Evolutionary conservation across 2,329 filamentous ascomycete genomes (phyloP), one percentile per base, ranked within the genome.

Genomic region (Incumbomyces lentus): DNA sequence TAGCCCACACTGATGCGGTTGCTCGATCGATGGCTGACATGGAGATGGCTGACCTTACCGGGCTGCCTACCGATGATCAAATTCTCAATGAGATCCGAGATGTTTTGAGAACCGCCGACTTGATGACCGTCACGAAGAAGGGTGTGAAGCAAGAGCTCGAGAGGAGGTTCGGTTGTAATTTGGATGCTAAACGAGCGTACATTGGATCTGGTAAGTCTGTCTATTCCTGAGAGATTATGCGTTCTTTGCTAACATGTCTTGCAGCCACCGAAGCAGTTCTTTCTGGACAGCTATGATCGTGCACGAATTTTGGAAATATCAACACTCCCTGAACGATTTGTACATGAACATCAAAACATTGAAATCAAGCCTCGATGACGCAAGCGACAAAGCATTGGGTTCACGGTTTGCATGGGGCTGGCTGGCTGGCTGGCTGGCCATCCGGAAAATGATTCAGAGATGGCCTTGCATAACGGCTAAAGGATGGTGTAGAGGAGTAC

Each of bases 111-210:
- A 93, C 84, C 11, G 89, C 88, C 1, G 92, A 98, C 68, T 70
- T 98, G 61, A 98, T 98, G 92, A 89, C 79, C 3, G 86, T 98
- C 36, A 98, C 92, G 55, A 98, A 98, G 80, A 98, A 98, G 79
- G 87, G 85, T 58, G 85, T 98, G 67, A 96, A 96, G 75, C 69
- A 78, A 56, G 92, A 98, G 70, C 70, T 98, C 48, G 92, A 98
- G 74, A 79, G 81, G 60, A 78, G 89, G 52, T 98, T 98, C 61
- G 86, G 85, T 51, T 81, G 94, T 52, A 78, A 81, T 49, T 75
- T 98, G 49, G 89, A 96, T 63, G 73, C 81, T 45, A 93, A 86
- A 75, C 83, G 89, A 66, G 80, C 86, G 48, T 98, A 95, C 67
- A 96, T 98, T 63, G 89, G 88, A 65, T 88, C 82, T 69, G 85